These are phyloP conservation scores for Puccinellia tenuiflora DNA, from an alignment of 176 grass and related monocot species.

Conservation along the genomic window DNA sequence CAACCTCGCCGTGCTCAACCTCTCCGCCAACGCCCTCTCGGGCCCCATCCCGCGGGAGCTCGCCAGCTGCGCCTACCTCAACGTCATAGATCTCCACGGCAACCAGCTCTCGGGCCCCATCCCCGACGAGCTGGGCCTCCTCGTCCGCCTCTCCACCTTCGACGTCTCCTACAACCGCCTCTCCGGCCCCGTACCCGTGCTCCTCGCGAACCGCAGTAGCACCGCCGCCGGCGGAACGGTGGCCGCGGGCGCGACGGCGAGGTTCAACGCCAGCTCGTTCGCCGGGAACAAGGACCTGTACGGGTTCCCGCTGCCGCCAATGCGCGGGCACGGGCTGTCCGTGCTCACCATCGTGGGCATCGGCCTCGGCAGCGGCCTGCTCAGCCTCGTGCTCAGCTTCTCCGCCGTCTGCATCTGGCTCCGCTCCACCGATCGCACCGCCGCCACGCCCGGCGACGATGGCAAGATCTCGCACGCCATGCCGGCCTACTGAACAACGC, in stretches of 20 bases:
- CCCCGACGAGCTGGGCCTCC: conserved; percentile 57
- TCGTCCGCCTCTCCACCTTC: conserved; percentile 62
- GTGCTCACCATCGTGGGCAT: conserved; percentile 78
- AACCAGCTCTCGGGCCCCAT: conserved; percentile 60
- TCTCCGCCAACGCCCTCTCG: conserved; percentile 53
- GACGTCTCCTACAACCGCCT: conserved; percentile 70
- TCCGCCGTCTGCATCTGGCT: conserved; percentile 79
- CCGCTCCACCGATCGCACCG: conserved; percentile 34
- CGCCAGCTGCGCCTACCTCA: conserved; percentile 65
- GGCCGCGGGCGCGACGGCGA: conserved; percentile 9
- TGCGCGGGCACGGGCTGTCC: conserved; percentile 37
- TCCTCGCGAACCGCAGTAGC: conserved; percentile 51
- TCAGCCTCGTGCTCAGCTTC: conserved; percentile 77
- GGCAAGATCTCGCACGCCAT: conserved; percentile 83
- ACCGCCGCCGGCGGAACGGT: not conserved
- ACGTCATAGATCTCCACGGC: conserved; percentile 79
- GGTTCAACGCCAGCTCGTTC: conserved; percentile 74
- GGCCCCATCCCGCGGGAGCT: conserved; percentile 60
- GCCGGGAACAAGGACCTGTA: conserved; percentile 61
- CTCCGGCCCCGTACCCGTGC: conserved; percentile 51
- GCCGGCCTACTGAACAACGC: conserved; percentile 56
- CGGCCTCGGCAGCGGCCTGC: conserved; percentile 62
- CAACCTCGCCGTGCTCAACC: conserved; percentile 78
- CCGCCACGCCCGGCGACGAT: conserved; percentile 44
- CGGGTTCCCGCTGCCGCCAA: conserved; percentile 58